A percentile compares a stretch with the other conserved stretches of the same genome.
Evolutionary conservation across 257 asterid species (phyloP).

Genomic region (Capsicum chinense): DNA sequence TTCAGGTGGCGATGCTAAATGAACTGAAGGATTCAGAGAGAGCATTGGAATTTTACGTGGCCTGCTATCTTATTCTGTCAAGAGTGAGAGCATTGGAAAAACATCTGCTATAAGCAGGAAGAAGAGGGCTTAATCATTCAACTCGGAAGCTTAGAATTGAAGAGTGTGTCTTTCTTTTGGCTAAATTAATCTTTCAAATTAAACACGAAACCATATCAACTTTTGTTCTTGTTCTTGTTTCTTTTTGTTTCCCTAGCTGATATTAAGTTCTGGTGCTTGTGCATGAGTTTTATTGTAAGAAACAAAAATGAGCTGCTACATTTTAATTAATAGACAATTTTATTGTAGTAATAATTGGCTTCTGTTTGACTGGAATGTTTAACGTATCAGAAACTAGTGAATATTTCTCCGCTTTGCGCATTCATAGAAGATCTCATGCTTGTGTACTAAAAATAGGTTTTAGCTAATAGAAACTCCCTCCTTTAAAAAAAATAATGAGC

Average conservation of each 20-base stretch:
- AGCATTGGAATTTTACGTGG: slow-evolving; percentile 75
- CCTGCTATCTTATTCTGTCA: slow-evolving; percentile 50
- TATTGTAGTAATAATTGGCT: not conserved
- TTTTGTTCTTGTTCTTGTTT: not conserved
- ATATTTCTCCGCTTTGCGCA: no score
- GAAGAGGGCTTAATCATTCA: slow-evolving; percentile 57
- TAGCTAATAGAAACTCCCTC: not conserved
- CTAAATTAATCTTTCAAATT: not conserved
- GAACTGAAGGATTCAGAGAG: slow-evolving; percentile 63
- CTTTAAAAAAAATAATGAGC: no score
- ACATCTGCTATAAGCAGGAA: slow-evolving; percentile 51
- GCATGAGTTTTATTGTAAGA: not conserved
- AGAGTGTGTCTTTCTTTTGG: not conserved
- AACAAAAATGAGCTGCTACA: not conserved
- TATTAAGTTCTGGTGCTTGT: not conserved
- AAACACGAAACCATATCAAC: not conserved
- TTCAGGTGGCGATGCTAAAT: slow-evolving; percentile 67
- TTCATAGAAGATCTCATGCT: no score
- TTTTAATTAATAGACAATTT: not conserved
- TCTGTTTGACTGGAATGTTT: not conserved
- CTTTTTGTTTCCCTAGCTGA: not conserved
- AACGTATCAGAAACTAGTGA: not conserved
- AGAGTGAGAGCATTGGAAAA: slow-evolving; percentile 47
- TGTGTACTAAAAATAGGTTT: no score
- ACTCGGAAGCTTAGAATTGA: not conserved